Evolutionary conservation across 768 basidiomycete species (phyloP).

Genomic region (Phlegmacium glaucopus): DNA sequence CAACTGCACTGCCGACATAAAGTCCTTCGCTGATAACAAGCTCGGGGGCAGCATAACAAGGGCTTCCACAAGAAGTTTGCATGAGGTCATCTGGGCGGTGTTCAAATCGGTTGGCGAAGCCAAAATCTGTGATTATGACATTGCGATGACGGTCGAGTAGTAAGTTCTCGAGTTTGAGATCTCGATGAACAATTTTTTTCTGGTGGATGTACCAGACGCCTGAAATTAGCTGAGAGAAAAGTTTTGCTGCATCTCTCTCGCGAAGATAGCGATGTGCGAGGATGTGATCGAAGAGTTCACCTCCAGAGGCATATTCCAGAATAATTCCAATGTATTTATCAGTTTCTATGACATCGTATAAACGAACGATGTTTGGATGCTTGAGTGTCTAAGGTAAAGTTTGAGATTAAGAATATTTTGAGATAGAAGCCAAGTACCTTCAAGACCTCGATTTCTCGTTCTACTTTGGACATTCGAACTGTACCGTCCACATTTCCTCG

Average conservation of each 20-base stretch:
- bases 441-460: slow-evolving; percentile 96
- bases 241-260: slow-evolving; percentile 90
- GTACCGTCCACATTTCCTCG: slow-evolving; percentile 86
- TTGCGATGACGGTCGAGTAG: slow-evolving; percentile 96
- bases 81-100: slow-evolving; percentile 92
- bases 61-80: slow-evolving; percentile 97
- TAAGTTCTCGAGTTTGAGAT: slow-evolving; percentile 98
- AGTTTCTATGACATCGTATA: slow-evolving; percentile 98
- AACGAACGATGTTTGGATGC: slow-evolving; percentile 96
- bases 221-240: slow-evolving; percentile 97
- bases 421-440: slow-evolving; percentile 53
- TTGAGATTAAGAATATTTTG: slow-evolving; percentile 13
- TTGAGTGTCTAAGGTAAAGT: slow-evolving; percentile 65
- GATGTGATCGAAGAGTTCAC: slow-evolving; percentile 98
- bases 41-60: slow-evolving; percentile 98
- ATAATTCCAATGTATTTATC: slow-evolving; percentile 99
- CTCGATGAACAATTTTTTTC: slow-evolving; percentile 99
- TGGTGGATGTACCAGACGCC: slow-evolving; percentile 99
- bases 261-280: slow-evolving; percentile 95
- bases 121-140: slow-evolving; percentile 99
- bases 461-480: slow-evolving; percentile 90
- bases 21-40: slow-evolving; percentile 96
- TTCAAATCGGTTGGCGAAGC: slow-evolving; percentile 97
- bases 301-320: slow-evolving; percentile 96
- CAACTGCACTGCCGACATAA: slow-evolving; percentile 96